Conservation (phyloP, 2,329 filamentous ascomycete genomes). For the Lasiodiplodia citricola region DNA sequence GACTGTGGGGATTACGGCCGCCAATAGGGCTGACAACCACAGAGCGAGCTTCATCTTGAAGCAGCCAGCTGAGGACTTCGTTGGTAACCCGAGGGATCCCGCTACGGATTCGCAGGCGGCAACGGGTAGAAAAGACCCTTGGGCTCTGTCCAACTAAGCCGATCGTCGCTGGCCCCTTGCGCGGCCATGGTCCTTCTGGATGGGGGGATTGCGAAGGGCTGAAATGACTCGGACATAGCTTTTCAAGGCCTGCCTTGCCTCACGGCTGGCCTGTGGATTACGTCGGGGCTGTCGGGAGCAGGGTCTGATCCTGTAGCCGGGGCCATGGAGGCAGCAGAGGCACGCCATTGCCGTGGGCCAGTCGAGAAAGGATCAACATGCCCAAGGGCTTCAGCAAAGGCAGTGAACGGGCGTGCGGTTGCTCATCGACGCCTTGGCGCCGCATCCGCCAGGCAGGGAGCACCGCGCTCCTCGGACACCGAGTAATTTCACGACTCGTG, state of each 20-base stretch:
- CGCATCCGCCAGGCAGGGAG: background rate
- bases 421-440: slow-evolving; percentile 14
- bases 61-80: background rate
- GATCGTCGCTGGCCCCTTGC: slow-evolving; percentile 11
- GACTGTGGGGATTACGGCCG: slow-evolving; percentile 5
- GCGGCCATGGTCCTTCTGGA: background rate
- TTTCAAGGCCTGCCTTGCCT: background rate
- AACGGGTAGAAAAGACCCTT: background rate
- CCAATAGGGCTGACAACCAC: slow-evolving; percentile 8
- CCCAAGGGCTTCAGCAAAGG: background rate
- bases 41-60: slow-evolving; percentile 11
- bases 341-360: background rate
- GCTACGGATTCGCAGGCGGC: slow-evolving; percentile 2
- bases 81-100: background rate
- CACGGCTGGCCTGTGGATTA: background rate
- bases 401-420: background rate
- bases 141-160: background rate
- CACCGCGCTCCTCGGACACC: background rate
- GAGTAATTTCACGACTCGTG: slow-evolving; percentile 11
- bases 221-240: slow-evolving; percentile 16
- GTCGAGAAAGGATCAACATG: background rate
- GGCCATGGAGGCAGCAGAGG: background rate
- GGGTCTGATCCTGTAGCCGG: background rate
- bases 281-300: slow-evolving; percentile 7
- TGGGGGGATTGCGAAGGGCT: slow-evolving; percentile 5